Evolutionary conservation across 2,329 filamentous ascomycete species (phyloP), one percentile per base, ranked within the genome.

Genomic region (Diaporthe ilicicola): DNA sequence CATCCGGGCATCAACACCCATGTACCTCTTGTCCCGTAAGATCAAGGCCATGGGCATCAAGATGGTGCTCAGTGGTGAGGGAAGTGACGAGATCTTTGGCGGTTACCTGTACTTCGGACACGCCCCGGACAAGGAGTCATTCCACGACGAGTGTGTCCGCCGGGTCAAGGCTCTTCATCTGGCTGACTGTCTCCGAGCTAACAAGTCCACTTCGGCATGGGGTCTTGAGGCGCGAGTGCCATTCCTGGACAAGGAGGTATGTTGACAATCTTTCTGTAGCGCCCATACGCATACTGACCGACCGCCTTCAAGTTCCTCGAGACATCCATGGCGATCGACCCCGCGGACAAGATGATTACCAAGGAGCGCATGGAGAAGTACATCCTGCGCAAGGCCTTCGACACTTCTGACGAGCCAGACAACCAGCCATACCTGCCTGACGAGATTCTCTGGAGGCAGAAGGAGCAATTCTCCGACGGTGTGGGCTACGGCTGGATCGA

Each of bases 401-500:
- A 99, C 84, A 97, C 94, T 37, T 90, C 89, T 59, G 94, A 95
- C 79, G 93, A 97, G 83, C 94, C 95, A 19, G 91, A 88, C 59
- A 89, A 88, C 61, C 84, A 93, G 81, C 91, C 96, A 12, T 99
- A 98, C 85, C 90, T 99, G n/a, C 96, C 97, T 9, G 92, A 97
- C 22, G 91, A 95, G 81, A 99, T 99, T 77, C 91, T 99, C 70
- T 99, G 94, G 93, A 90, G 97, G 80, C 97, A 99, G 84, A 99
- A 99, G 90, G 96, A 99, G 86, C 96, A 99, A 85, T 99, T 99
- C 87, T 97, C 93, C 71, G 97, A 99, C 78, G 97, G 96, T 81
- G 96, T 99, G 70, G 96, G 96, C 70, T 99, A 99, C 85, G 95
- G 96, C 74, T 99, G 96, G 96, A 99, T 99, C 80, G 96, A 99